Base-by-base conservation (phyloP, 192 early-diverging fungal genomes). In the Coemansia sp. region DNA sequence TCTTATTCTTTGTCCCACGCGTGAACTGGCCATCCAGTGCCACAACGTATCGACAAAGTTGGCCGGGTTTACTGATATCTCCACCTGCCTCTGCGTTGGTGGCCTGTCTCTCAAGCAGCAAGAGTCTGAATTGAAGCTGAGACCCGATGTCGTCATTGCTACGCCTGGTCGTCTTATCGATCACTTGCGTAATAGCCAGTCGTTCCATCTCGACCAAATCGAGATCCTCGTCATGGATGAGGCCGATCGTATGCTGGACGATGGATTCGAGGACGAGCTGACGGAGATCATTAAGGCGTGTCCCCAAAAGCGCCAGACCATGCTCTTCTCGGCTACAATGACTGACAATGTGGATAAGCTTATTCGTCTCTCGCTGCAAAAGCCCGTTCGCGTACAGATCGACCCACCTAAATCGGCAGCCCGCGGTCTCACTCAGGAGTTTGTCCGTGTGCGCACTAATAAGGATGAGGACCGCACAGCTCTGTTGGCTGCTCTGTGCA, bases 321-420 rank as follows among this genome's bases (percentile, higher is more conserved):
- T 99, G 95, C 83, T 99, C 6, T 99, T 99, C 80, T 99, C 97
- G 25, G 97, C 97, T 20, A 99, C 97, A 14, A 98, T 98, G 97
- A 99, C 97, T 8, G 95, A 97, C 72, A 95, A 96, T 63, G 91
- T 97, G 34, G 95, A 99, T 66, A 90, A 97, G 69, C 85, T 99
- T 23, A 91, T 97, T 48, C 90, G 93, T 26, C 86, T 99, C 65
- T 98, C 96, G 1, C 85, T 99, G 52, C 86, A 92, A 59, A 79
- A 89, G 23, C 97, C 96, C 28, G 92, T 96, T 3, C 86, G 92
- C 42, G 85, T 97, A 10, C 94, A 95, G 75, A 88, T 99, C 23
- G 94, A 99, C 67, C 74, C 86, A 34, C 83, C 83, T 13, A 93
- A 90, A n/a, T 79, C 91, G 5, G 88, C 95, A 0, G 88, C 93